A percentile compares a stretch with the other conserved stretches of the same genome.
Conservation (phyloP, 2,329 filamentous ascomycete species). For the Aureobasidium sp. region DNA sequence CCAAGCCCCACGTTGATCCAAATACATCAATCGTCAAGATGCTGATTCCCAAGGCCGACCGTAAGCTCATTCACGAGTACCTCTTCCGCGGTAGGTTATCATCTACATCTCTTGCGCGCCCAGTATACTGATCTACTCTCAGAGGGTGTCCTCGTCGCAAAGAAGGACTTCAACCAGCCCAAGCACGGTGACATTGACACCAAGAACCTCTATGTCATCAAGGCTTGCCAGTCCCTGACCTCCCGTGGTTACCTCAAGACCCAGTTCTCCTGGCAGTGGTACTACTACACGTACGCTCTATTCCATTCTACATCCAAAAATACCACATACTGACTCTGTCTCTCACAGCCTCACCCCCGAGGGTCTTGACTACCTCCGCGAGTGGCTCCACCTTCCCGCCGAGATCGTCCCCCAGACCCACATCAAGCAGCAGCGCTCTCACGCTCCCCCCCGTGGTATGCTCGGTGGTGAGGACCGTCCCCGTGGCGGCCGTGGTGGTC, state of each 20-base stretch:
- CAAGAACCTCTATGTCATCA: slow-evolving; percentile 80
- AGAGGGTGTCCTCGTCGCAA: slow-evolving; percentile 85
- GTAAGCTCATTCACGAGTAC: slow-evolving; percentile 99
- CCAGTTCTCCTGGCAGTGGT: slow-evolving; percentile 99
- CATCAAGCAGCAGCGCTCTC: slow-evolving; percentile 99
- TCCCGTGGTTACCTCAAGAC: slow-evolving; percentile 99
- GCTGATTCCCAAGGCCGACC: slow-evolving; percentile 99
- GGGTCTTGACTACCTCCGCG: slow-evolving; percentile 99
- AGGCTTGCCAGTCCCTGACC: slow-evolving; percentile 96
- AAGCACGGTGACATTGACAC: slow-evolving; percentile 98
- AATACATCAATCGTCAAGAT: slow-evolving; percentile 38
- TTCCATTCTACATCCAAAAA: background rate
- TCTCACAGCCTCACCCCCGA: slow-evolving; percentile 74
- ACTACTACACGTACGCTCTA: slow-evolving; percentile 68
- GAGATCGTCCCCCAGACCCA: slow-evolving; percentile 99
- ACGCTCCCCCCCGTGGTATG: slow-evolving; percentile 98
- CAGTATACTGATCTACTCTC: background rate
- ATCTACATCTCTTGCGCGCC: background rate
- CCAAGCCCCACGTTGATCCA: slow-evolving; percentile 15
- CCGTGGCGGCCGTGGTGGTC: slow-evolving; percentile 74
- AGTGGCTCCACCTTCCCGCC: slow-evolving; percentile 99
- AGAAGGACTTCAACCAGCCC: slow-evolving; percentile 98
- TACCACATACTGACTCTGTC: background rate
- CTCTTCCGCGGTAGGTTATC: slow-evolving; percentile 57
- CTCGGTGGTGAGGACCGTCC: slow-evolving; percentile 74